Conservation (phyloP, 1,139 yeast genomes). For the Candida pseudoviswanathii region DNA sequence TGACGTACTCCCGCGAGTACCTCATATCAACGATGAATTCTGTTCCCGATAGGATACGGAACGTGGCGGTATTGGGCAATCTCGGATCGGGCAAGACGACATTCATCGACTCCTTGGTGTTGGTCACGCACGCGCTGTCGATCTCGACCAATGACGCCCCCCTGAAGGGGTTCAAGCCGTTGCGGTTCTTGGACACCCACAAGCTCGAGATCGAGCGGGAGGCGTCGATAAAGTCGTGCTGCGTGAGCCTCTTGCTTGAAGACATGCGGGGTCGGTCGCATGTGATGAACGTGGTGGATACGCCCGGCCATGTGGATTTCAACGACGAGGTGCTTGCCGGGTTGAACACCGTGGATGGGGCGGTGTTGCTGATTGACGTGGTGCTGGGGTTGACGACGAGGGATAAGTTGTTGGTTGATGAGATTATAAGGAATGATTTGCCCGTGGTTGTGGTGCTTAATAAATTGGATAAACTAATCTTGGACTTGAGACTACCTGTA, state of each 20-base stretch:
- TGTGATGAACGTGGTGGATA: conserved; percentile 67
- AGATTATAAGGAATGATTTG: conserved; percentile 48
- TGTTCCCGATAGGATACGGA: conserved; percentile 69
- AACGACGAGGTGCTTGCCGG: conserved; percentile 70
- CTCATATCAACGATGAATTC: conserved; percentile 47
- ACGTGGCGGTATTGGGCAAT: conserved; percentile 81
- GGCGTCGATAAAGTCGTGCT: conserved; percentile 62
- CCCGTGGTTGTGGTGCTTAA: conserved; percentile 69
- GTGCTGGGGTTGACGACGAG: conserved; percentile 76
- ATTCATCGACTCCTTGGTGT: conserved; percentile 67
- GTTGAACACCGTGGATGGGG: conserved; percentile 63
- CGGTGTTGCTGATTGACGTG: conserved; percentile 73
- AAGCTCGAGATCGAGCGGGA: conserved; percentile 72
- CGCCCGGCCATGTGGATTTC: conserved; percentile 93
- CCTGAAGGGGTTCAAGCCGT: conserved; percentile 39
- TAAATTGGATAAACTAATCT: conserved; percentile 77
- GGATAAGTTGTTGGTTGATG: conserved; percentile 50
- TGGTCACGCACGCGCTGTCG: conserved; percentile 56
- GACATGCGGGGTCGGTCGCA: conserved; percentile 58
- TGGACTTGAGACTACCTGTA: conserved; percentile 79
- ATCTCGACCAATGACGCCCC: conserved; percentile 28
- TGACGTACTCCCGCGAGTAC: conserved; percentile 65
- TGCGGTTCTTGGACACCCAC: conserved; percentile 72
- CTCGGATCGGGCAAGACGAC: conserved; percentile 89
- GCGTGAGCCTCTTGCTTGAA: conserved; percentile 64